Conservation (phyloP, 371 early-diverging fungal genomes). For the Haplosporangium sp. region DNA sequence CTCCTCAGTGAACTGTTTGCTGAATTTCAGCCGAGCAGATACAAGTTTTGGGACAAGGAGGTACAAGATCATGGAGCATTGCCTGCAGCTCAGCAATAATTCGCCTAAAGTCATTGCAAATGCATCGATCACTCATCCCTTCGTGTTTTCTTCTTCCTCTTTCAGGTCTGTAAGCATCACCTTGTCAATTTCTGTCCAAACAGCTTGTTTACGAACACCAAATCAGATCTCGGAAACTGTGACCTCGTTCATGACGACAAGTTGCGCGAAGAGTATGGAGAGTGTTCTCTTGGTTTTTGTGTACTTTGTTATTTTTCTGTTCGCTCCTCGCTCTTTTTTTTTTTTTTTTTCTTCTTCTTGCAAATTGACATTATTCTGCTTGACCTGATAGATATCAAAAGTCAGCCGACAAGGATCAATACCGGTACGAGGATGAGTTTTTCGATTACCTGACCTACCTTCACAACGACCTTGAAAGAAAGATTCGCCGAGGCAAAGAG, state of each 20-base stretch:
- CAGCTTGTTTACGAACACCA: conserved; percentile 89
- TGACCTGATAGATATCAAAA: conserved; percentile 66
- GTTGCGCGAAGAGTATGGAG: conserved; percentile 71
- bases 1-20: conserved; percentile 48
- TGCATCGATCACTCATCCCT: no score
- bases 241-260: conserved; percentile 81
- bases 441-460: conserved; percentile 78
- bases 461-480: conserved; percentile 78
- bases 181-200: conserved; percentile 90
- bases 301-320: neutral
- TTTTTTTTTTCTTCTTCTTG: conserved; percentile 5
- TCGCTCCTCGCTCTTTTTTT: neutral
- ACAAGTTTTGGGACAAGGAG: conserved; percentile 56
- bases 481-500: conserved; percentile 80
- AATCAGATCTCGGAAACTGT: conserved; percentile 80
- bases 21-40: conserved; percentile 44
- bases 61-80: conserved; percentile 6
- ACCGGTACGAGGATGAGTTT: conserved; percentile 84
- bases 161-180: conserved; percentile 87
- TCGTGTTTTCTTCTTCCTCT: neutral
- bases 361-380: neutral
- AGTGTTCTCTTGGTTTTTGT: neutral
- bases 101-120: no score
- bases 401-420: conserved; percentile 69
- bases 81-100: no score